These are phyloP conservation scores for Aspergillus texensis DNA, from an alignment of 2,329 filamentous ascomycete species.

Conservation along the genomic window DNA sequence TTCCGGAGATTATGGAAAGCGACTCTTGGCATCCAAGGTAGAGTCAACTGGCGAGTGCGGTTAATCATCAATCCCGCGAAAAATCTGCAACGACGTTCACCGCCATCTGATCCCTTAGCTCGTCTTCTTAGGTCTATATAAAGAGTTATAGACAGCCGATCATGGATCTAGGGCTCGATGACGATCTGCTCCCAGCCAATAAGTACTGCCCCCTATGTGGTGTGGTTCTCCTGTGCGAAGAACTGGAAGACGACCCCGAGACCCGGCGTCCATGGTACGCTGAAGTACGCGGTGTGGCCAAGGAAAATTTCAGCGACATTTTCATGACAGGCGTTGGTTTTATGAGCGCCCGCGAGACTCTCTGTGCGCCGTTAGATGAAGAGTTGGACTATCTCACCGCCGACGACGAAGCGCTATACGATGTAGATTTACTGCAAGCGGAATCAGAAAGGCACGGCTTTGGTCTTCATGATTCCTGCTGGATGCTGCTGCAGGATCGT, in stretches of 20 bases:
- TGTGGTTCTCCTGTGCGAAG: not conserved
- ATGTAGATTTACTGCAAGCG: not conserved
- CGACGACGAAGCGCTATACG: not conserved
- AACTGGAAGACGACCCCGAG: not conserved
- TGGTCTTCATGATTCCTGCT: conserved; percentile 19
- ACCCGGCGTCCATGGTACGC: not conserved
- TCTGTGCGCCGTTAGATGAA: not conserved
- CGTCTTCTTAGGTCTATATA: not conserved
- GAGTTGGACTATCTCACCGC: not conserved
- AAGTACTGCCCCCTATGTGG: not conserved
- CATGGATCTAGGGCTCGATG: not conserved
- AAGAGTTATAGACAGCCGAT: not conserved
- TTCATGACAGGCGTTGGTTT: not conserved
- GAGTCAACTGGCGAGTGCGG: not conserved
- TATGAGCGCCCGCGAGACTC: not conserved
- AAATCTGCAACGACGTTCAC: not conserved
- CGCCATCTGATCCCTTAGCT: not conserved
- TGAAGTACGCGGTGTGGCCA: not conserved
- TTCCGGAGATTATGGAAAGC: too few relatives aligned
- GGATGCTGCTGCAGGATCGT: conserved; percentile 15
- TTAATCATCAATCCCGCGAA: conserved; percentile 2
- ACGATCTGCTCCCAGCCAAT: not conserved
- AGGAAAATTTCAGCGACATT: not conserved
- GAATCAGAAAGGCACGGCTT: conserved; percentile 4
- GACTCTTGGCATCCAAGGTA: not conserved